A percentile compares a stretch with the other conserved stretches of the same genome.
These are phyloP conservation scores for Porphyrellus sp. DNA, from an alignment of 1,284 basidiomycete species.

Conservation along the genomic window DNA sequence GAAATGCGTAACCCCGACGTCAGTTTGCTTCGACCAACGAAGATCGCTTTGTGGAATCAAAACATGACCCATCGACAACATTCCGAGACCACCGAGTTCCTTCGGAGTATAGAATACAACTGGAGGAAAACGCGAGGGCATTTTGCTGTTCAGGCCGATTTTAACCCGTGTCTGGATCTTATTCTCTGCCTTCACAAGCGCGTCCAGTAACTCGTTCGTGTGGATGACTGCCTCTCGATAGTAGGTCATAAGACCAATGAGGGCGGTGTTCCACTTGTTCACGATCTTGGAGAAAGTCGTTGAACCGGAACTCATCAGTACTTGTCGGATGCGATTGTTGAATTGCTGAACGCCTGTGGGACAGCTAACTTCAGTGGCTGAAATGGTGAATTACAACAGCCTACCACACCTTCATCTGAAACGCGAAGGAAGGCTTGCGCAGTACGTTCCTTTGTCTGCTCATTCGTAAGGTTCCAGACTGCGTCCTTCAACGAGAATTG, in stretches of 20 bases:
- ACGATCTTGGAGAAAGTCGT: slow-evolving; percentile 99
- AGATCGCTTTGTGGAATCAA: slow-evolving; percentile 97
- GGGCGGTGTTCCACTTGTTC: slow-evolving; percentile 98
- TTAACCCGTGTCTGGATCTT: slow-evolving; percentile 99
- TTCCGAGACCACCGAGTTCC: slow-evolving; percentile 96
- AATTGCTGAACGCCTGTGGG: slow-evolving; percentile 85
- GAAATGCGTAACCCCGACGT: slow-evolving; percentile 95
- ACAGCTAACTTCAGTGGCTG: slow-evolving; percentile 20
- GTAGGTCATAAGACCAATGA: slow-evolving; percentile 96
- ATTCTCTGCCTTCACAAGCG: slow-evolving; percentile 95
- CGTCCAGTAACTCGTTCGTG: slow-evolving; percentile 92
- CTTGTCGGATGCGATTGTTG: slow-evolving; percentile 94
- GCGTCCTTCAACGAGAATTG: slow-evolving; percentile 96
- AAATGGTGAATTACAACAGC: neutral
- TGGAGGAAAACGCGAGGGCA: slow-evolving; percentile 98
- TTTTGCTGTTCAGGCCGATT: slow-evolving; percentile 97
- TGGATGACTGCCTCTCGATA: slow-evolving; percentile 99
- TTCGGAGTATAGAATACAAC: slow-evolving; percentile 97
- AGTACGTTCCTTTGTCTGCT: slow-evolving; percentile 95
- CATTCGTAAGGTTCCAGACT: slow-evolving; percentile 96
- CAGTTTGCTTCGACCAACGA: slow-evolving; percentile 98
- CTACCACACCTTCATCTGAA: slow-evolving; percentile 77
- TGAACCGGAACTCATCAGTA: slow-evolving; percentile 98
- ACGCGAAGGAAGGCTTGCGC: slow-evolving; percentile 97
- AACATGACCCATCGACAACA: slow-evolving; percentile 99